Base-by-base conservation (phyloP, 2,329 filamentous ascomycete genomes). In the Fusarium beomiforme region DNA sequence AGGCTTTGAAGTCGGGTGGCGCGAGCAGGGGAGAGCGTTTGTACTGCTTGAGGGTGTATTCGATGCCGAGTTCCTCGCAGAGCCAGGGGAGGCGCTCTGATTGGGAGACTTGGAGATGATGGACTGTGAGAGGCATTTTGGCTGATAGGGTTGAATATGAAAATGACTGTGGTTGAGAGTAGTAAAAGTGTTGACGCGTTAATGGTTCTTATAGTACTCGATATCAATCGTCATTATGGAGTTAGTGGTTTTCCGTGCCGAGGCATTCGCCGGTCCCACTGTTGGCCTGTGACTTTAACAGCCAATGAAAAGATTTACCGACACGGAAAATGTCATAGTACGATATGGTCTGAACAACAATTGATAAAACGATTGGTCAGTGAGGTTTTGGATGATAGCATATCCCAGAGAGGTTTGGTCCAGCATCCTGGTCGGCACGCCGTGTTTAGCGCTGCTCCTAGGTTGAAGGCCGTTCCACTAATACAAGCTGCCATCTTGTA, bases 71-170 rank as follows among this genome's bases (percentile, higher is more conserved):
- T 78, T 92, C 90, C 78, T 92, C 90, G 77, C 88, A 88, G 47
- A 92, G 85, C 85, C 88, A 92, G 74, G 87, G 80, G 55, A 91
- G 83, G 42, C 90, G 88, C 77, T 92, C 89, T 37, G 89, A 90
- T 76, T 91, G 89, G 14, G 88, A 89, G 76, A 83, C 73, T 47
- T 83, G 81, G n/a, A 89, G 84, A 71, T 89, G 87, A 74, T 89
- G 86, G 23, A 88, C 71, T 33, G 78, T 79, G 44, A 87, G 77
- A 14, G 50, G n/a, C 74, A 76, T 76, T 17, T 23, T 60, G 33
- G 23, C n/a, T n/a, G n/a, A n/a, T n/a, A n/a, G n/a, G n/a, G 24
- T 10, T 23, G 14, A 23, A 23, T 19, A 3, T 8, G 14, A 3
- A 5, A 5, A 8, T 29, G 2, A 8, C 8, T 54, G 8, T 29